Evolutionary conservation across 352 stramenopile genomes (phyloP).

Genomic region (Globisporangium cylindrosporum): DNA sequence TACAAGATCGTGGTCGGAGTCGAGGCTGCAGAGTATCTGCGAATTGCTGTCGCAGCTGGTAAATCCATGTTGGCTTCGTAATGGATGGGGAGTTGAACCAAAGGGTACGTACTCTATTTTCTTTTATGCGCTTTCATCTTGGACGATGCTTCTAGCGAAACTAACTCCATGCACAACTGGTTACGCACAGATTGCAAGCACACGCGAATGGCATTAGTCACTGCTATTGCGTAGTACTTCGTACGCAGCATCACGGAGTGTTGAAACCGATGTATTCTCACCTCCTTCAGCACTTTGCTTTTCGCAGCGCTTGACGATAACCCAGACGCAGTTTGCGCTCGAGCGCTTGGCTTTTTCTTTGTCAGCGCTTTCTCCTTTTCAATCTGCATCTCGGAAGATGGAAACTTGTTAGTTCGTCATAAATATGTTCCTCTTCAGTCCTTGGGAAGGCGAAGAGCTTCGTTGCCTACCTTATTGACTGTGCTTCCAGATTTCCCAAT

Average conservation of each 20-base stretch:
- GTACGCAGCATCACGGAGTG: not conserved
- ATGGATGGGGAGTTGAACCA: not conserved
- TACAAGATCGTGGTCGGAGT: constrained; percentile 42
- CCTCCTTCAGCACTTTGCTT: constrained; percentile 19
- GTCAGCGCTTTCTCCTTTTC: constrained; percentile 4
- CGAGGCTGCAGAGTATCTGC: constrained; percentile 36
- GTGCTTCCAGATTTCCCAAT: not conserved
- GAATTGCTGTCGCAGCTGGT: constrained; percentile 26
- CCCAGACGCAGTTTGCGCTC: constrained; percentile 1
- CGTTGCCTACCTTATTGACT: constrained; percentile 7
- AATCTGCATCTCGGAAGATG: not conserved
- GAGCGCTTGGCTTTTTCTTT: constrained; percentile 1
- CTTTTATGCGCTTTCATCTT: constrained; percentile 10
- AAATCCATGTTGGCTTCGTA: constrained; percentile 19
- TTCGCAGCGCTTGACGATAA: constrained; percentile 7
- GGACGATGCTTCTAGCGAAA: constrained; percentile 18
- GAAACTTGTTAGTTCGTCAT: not conserved
- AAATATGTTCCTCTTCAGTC: no score
- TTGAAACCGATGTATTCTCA: not conserved
- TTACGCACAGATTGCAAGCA: not conserved
- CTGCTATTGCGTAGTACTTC: no score
- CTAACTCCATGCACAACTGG: constrained; percentile 21
- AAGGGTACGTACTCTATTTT: constrained; percentile 4
- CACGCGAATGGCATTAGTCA: not conserved
- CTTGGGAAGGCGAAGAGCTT: no score